Conservation (phyloP, 2,329 filamentous ascomycete species). For the Diaporthe amygdali region DNA sequence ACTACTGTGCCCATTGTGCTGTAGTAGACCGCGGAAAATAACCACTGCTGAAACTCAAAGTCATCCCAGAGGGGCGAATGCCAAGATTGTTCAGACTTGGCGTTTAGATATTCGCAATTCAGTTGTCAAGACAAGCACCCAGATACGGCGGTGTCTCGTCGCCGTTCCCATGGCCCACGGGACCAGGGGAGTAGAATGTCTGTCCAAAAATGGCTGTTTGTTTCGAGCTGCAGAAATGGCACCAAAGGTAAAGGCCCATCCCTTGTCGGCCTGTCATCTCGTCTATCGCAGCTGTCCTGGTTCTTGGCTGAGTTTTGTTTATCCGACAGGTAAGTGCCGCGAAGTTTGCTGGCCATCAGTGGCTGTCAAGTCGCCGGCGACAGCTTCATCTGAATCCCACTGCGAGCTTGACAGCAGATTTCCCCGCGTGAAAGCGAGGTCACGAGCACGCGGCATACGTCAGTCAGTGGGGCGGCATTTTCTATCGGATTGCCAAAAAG, state of each 20-base stretch:
- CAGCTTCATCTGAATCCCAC: not conserved
- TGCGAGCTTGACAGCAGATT: not conserved
- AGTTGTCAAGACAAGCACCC: not conserved
- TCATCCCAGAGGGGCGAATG: slow-evolving; percentile 21
- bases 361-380: not conserved
- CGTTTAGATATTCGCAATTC: not conserved
- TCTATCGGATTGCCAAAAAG: not conserved
- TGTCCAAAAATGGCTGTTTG: not conserved
- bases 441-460: slow-evolving; percentile 15
- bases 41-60: slow-evolving; percentile 21
- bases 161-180: not conserved
- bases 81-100: slow-evolving; percentile 2
- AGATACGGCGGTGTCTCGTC: not conserved
- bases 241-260: not conserved
- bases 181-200: not conserved
- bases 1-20: not conserved
- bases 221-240: not conserved
- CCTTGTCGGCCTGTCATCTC: not conserved
- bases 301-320: slow-evolving; percentile 1
- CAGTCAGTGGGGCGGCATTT: slow-evolving; percentile 1
- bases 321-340: not conserved
- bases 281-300: not conserved
- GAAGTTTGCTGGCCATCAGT: not conserved
- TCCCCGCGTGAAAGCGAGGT: not conserved
- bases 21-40: not conserved